Percentiles rank a stretch among this genome's conserved stretches.
Conservation (phyloP, 2,329 filamentous ascomycete species). For the Xylariaceae sp. region DNA sequence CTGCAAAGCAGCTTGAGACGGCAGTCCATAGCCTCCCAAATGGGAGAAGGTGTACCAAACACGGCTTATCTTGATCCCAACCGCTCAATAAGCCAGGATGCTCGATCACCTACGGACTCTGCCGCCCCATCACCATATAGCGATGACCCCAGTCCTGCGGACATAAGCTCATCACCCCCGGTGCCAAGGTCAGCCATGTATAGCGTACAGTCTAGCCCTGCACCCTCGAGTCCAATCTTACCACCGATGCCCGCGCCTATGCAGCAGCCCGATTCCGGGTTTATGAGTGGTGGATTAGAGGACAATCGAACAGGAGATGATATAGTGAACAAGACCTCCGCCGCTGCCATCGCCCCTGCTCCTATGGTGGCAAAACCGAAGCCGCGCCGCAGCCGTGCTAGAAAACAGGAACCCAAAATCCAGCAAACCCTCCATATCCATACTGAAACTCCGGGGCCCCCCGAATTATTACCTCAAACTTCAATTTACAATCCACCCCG, state of each 20-base stretch:
- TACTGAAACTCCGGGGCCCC: constrained; percentile 51
- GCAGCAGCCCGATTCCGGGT: constrained; percentile 75
- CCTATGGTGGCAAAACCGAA: constrained; percentile 41
- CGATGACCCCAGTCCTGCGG: constrained; percentile 73
- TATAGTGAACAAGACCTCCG: constrained; percentile 53
- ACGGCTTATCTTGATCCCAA: constrained; percentile 42
- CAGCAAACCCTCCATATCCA: constrained; percentile 45
- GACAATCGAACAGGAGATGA: constrained; percentile 67
- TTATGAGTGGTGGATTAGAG: constrained; percentile 80
- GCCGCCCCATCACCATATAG: constrained; percentile 55
- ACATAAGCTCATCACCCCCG: constrained; percentile 90
- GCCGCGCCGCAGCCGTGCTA: constrained; percentile 39
- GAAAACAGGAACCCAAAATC: constrained; percentile 36
- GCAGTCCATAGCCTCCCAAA: constrained; percentile 63
- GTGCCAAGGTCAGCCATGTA: constrained; percentile 68
- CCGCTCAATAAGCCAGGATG: constrained; percentile 53
- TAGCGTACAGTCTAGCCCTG: constrained; percentile 61
- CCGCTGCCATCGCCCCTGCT: constrained; percentile 41
- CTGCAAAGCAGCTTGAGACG: constrained; percentile 61
- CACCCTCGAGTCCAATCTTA: constrained; percentile 80
- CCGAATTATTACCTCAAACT: constrained; percentile 49
- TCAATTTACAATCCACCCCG: constrained; percentile 50
- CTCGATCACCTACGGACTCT: constrained; percentile 61
- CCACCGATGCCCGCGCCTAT: constrained; percentile 67
- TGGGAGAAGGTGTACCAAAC: constrained; percentile 46